Conservation (phyloP, 1,139 yeast genomes). For the Saccharomyces hybrid region DNA sequence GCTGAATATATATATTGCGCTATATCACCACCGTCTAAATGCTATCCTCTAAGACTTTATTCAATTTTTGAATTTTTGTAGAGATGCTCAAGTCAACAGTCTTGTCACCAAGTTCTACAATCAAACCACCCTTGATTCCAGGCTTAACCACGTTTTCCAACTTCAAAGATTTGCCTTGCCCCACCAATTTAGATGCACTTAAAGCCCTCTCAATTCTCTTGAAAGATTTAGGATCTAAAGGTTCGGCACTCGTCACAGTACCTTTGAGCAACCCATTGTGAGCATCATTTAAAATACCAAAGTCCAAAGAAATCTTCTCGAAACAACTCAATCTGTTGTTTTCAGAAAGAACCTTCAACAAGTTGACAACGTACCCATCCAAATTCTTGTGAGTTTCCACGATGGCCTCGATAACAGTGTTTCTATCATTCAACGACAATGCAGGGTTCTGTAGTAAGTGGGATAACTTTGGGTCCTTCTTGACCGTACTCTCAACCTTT, state of each 20-base stretch:
- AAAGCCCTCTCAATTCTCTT: slow-evolving; percentile 75
- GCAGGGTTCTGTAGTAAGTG: slow-evolving; percentile 75
- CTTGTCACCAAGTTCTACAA: slow-evolving; percentile 94
- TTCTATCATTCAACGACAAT: slow-evolving; percentile 67
- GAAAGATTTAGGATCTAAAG: slow-evolving; percentile 76
- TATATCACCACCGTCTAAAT: slow-evolving; percentile 39
- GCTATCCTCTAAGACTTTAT: slow-evolving; percentile 80
- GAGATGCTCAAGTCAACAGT: slow-evolving; percentile 90
- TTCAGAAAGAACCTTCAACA: slow-evolving; percentile 80
- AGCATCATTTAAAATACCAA: slow-evolving; percentile 74
- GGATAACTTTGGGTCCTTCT: slow-evolving; percentile 55
- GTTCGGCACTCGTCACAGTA: slow-evolving; percentile 79
- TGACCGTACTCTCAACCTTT: slow-evolving; percentile 49
- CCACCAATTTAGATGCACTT: slow-evolving; percentile 71
- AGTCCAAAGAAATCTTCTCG: slow-evolving; percentile 59
- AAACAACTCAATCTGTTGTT: slow-evolving; percentile 85
- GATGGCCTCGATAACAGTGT: slow-evolving; percentile 55
- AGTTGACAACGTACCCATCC: slow-evolving; percentile 72
- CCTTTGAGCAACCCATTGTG: slow-evolving; percentile 90
- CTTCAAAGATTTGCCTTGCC: slow-evolving; percentile 78
- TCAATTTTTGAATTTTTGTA: slow-evolving; percentile 77
- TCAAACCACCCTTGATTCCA: slow-evolving; percentile 89
- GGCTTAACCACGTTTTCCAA: slow-evolving; percentile 77
- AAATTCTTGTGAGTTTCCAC: slow-evolving; percentile 41
- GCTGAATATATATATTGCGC: background rate